Evolutionary conservation across 2,329 filamentous ascomycete genomes (phyloP), one percentile per base, ranked within the genome.

Genomic region (Xylariaceae sp.): DNA sequence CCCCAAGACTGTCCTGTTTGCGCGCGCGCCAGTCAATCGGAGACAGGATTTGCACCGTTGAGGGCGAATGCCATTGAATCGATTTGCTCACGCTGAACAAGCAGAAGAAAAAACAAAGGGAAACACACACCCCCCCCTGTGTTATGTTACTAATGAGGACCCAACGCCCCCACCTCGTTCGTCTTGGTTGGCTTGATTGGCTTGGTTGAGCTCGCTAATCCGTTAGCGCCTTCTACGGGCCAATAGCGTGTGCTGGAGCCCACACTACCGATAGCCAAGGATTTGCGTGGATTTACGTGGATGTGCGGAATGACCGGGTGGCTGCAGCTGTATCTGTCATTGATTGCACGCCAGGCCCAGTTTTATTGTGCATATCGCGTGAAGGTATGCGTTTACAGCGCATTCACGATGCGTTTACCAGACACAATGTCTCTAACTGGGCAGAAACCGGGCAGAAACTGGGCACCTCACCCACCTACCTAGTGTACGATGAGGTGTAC

Each of bases 11-110:
- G 43, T 19, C 35, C 26, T 35, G 32, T 26, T n/a, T 51, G 53
- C 54, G 48, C 57, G 57, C 57, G 56, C 56, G 56, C 50, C 53
- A 56, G 26, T 51, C 35, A 19, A 34, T 50, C 48, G 32, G 51
- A 46, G 6, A 9, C 31, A 27, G 27, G 12, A 19, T 41, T 37
- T 32, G 50, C 31, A n/a, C 45, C 47, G 46, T 45, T 29, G 26
- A 46, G 29, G 31, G 9, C 19, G 5, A 30, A 26, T 34, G 30
- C 9, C 30, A 37, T 7, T 19, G 37, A 51, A 51, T 52, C 42
- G 57, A 59, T 59, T 56, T 42, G 57, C 48, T 50, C 34, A n/a
- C 54, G 29, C 8, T 6, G 34, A 29, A 47, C 40, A n/a, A n/a
- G 9, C 1, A 4, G 46, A 39, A 53, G 27, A 42, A 53, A 19